These are phyloP conservation scores for Forsythia viridissima DNA, from an alignment of 257 asterid species.

Conservation along the genomic window DNA sequence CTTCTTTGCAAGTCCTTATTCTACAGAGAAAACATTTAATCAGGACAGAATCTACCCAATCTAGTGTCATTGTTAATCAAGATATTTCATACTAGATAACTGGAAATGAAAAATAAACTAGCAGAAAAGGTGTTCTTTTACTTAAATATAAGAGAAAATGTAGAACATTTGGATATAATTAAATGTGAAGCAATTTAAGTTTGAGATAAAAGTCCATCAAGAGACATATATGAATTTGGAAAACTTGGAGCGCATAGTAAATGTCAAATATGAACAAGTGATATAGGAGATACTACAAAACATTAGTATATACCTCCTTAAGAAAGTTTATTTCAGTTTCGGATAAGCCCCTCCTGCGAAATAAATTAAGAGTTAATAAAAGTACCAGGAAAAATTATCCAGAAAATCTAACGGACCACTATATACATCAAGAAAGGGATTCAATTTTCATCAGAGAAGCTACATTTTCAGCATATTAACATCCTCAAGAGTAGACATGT, in stretches of 20 bases:
- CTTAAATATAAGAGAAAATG: constrained; percentile 3
- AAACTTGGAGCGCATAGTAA: constrained; percentile 19
- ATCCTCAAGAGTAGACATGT: not conserved
- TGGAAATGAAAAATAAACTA: constrained; percentile 22
- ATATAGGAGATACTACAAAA: constrained; percentile 5
- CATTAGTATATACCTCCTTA: constrained; percentile 61
- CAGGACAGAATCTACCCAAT: constrained; percentile 14
- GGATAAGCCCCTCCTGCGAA: constrained; percentile 91
- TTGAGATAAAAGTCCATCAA: constrained; percentile 7
- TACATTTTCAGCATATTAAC: not conserved
- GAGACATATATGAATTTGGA: constrained; percentile 4
- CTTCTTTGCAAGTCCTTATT: constrained; percentile 76
- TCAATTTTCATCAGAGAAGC: not conserved
- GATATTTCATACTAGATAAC: not conserved
- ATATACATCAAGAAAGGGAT: not conserved
- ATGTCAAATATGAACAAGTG: constrained; percentile 5
- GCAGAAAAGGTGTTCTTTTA: constrained; percentile 3
- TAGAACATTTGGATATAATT: not conserved
- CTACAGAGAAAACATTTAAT: constrained; percentile 44
- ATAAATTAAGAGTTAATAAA: constrained; percentile 30
- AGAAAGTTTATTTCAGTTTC: constrained; percentile 76
- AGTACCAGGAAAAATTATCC: constrained; percentile 22
- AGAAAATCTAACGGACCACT: not conserved
- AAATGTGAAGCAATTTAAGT: constrained; percentile 8
- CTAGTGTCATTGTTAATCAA: constrained; percentile 3